Evolutionary conservation across 2,329 filamentous ascomycete genomes (phyloP), one percentile per base, ranked within the genome.

Genomic region (Aspergillus sp.): DNA sequence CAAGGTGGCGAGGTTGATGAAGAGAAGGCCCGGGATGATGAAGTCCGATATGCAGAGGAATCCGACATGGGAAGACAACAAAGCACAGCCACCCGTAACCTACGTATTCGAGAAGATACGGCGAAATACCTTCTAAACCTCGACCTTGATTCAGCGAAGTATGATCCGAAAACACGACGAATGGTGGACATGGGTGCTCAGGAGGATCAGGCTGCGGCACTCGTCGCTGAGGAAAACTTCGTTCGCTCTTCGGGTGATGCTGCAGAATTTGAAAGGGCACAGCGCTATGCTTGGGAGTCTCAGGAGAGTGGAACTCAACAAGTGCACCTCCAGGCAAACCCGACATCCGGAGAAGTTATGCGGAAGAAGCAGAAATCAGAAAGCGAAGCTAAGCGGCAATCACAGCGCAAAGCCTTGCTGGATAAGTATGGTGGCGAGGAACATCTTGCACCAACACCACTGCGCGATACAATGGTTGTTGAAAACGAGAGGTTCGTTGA

Each of bases 51-150:
- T 62, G 90, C 91, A 33, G 93, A 95, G 61, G 91, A 96, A 65
- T 91, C 88, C 27, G 91, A 97, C 64, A 96, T 98, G 89, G 91
- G 90, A 51, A 83, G 90, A 50, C 85, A 95, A 59, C 90, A 96
- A 66, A 86, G 86, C 54, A 96, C 90, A 19, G 87, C 89, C 6
- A 95, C 93, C 1, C 80, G 90, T 46, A 94, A 97, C 61, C 75
- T 98, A 45, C 82, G 93, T 50, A 82, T 98, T 64, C 81, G 93
- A 65, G 93, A 98, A 70, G 93, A 98, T 65, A 98, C 93, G 1
- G 93, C 93, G 19, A 97, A 96, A 61, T 98, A 98, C 63, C 76
- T 98, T 3, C 74, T 96, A 7, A 97, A 97, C 61, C 79, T 98
- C 27, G 93, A 98, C 61, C 77, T 95, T 3, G 93, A 98, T 59